phyloP scores from a whole-genome alignment of 1,284 basidiomycete species.

The Cryptococcus deneoformans region DNA sequence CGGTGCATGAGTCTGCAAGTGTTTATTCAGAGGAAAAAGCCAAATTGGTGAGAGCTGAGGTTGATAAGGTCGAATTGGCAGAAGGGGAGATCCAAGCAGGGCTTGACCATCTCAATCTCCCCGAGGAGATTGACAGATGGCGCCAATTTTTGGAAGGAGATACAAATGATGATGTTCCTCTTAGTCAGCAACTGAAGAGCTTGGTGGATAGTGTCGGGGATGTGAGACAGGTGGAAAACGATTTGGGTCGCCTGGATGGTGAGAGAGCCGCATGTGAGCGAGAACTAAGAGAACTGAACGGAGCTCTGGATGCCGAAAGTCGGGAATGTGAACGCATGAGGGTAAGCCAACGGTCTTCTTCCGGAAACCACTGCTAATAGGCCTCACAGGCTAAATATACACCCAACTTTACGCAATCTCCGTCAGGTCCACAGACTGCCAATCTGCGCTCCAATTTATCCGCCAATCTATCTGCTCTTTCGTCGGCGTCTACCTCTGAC shows the following conservation, averaged over 20 bases:
- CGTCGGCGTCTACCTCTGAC: slow-evolving; percentile 76
- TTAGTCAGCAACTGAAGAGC: slow-evolving; percentile 68
- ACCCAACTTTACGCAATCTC: slow-evolving; percentile 86
- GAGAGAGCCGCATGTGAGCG: slow-evolving; percentile 62
- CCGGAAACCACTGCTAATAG: not conserved
- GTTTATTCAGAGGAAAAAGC: slow-evolving; percentile 99
- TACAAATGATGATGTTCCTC: slow-evolving; percentile 53
- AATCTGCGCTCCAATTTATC: slow-evolving; percentile 75
- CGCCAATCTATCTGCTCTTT: slow-evolving; percentile 68
- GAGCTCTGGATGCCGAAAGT: slow-evolving; percentile 71
- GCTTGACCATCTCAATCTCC: slow-evolving; percentile 79
- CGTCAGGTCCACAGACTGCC: slow-evolving; percentile 70
- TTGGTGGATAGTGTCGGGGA: slow-evolving; percentile 75
- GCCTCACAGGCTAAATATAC: slow-evolving; percentile 66
- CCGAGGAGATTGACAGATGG: slow-evolving; percentile 71
- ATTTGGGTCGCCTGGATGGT: slow-evolving; percentile 62
- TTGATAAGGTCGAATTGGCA: slow-evolving; percentile 78
- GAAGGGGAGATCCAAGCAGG: slow-evolving; percentile 78
- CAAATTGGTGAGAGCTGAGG: slow-evolving; percentile 85
- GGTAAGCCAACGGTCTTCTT: slow-evolving; percentile 39
- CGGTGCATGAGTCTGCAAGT: slow-evolving; percentile 92
- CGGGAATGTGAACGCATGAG: slow-evolving; percentile 78
- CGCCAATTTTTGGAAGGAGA: slow-evolving; percentile 69
- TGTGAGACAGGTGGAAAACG: slow-evolving; percentile 55
- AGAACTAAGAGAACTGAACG: slow-evolving; percentile 61